Evolutionary conservation across 371 early-diverging fungal species (phyloP), one percentile per base, ranked within the genome.

Genomic region (Apophysomyces ossiformis): DNA sequence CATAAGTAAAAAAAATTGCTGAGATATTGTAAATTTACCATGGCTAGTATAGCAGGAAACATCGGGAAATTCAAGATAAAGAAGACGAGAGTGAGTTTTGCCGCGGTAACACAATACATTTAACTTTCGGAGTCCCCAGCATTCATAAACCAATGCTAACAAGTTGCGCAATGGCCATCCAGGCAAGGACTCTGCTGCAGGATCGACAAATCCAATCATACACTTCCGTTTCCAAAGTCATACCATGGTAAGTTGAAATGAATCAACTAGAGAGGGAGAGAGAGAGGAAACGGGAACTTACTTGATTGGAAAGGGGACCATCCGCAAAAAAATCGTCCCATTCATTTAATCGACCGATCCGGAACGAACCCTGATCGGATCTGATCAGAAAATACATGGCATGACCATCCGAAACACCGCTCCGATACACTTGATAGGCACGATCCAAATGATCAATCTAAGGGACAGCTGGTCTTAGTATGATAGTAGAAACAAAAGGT

Each of bases 101-200:
- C 90, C 93, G 39, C 95, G 89, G 76, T 89, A 91, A 68, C 93
- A 93, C 50, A 96, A 63, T 0, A 97, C 81, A 12, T 77, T 85
- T 57, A 91, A 67, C 1, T 67, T 70, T 4, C 59, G 59, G 2
- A 84, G 37, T 9, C 76, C 74, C 68, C 84, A 89, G 16, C 41
- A 56, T 36, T 73, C 63, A 62, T 87, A 78, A n/a, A 91, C 67
- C 21, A 93, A 63, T 4, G 91, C 83, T 16, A 96, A 77, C 37
- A 93, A 69, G 69, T 96, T 96, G 43, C 98, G 88, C 59, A 96
- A 74, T 3, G 96, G 94, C 98, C 98, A 97, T 2, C 96, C 96
- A 9, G 93, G 93, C 16, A 87, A 70, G 5, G 70, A 68, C 12
- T 82, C 70, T 9, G 88, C 77, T 8, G 93, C 90, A 35, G 97